Evolutionary conservation across 164 flowering plant genomes (phyloP).

Genomic region (Macadamia integrifolia): DNA sequence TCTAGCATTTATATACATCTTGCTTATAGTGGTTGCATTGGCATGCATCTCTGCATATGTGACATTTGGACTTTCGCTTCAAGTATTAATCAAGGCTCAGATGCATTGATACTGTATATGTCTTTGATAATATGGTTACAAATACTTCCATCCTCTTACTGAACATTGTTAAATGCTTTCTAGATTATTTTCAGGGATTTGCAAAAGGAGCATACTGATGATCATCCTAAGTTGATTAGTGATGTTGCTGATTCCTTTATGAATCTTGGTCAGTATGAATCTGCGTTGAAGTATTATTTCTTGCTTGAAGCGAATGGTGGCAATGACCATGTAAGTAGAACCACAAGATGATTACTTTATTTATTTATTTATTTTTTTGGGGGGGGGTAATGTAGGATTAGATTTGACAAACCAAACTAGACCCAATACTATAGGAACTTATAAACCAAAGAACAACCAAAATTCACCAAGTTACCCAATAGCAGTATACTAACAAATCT

Average conservation of each 20-base stretch:
- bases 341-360: background rate
- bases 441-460: too few relatives aligned
- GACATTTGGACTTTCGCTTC: background rate
- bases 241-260: conserved; percentile 49
- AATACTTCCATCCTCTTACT: conserved; percentile 2
- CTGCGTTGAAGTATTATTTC: conserved; percentile 55
- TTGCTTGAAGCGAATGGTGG: conserved; percentile 35
- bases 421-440: too few relatives aligned
- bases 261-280: conserved; percentile 36
- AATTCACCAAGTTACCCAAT: too few relatives aligned
- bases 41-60: background rate
- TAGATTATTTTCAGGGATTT: conserved; percentile 42
- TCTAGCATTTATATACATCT: background rate
- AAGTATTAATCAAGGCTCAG: background rate
- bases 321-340: conserved; percentile 32
- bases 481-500: too few relatives aligned
- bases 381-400: too few relatives aligned
- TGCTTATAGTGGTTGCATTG: background rate
- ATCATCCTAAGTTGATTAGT: conserved; percentile 29
- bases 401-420: too few relatives aligned
- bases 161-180: conserved; percentile 11
- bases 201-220: conserved; percentile 22
- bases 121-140: too few relatives aligned
- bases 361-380: background rate
- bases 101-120: too few relatives aligned